Evolutionary conservation across 208 protist species (phyloP).

Genomic region (Blastocrithidia nonstop): DNA sequence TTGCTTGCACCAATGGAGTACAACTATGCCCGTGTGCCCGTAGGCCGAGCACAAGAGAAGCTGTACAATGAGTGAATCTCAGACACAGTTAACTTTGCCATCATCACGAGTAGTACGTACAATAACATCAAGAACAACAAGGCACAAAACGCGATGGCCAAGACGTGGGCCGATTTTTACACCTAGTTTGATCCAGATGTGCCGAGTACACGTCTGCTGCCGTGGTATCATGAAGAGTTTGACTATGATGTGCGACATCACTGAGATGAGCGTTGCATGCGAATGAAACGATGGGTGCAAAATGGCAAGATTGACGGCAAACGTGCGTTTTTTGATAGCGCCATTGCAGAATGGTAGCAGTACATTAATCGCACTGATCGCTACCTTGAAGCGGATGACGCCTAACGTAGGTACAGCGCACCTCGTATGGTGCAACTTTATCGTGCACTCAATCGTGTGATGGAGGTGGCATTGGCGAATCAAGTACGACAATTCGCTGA

Average conservation of each 20-base stretch:
- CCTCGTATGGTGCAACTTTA: constrained; percentile 84
- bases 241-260: constrained; percentile 83
- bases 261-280: constrained; percentile 85
- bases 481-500: constrained; percentile 28
- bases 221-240: constrained; percentile 82
- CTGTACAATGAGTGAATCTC: constrained; percentile 80
- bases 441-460: constrained; percentile 56
- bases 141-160: constrained; percentile 63
- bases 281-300: constrained; percentile 86
- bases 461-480: constrained; percentile 72
- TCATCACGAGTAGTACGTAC: constrained; percentile 58
- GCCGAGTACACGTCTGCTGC: constrained; percentile 62
- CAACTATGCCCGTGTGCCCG: constrained; percentile 78
- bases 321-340: constrained; percentile 66
- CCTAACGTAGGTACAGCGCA: constrained; percentile 62
- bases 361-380: constrained; percentile 79
- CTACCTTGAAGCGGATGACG: constrained; percentile 55
- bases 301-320: constrained; percentile 75
- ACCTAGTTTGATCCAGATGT: constrained; percentile 72
- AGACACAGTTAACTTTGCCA: constrained; percentile 61
- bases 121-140: constrained; percentile 57
- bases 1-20: constrained; percentile 74
- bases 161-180: constrained; percentile 80
- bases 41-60: constrained; percentile 58
- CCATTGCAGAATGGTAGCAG: constrained; percentile 82